These are phyloP conservation scores for Hordeum vulgare DNA, from an alignment of 176 grass and related monocot genomes.

Conservation along the genomic window MorexV3_pseudomolecules_assembly NC_058519.1:555962237-555962736, in stretches of 20 bases:
- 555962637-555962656: conserved; percentile 26
- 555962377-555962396: neutral
- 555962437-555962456: neutral
- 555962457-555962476: neutral
- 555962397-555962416: neutral
- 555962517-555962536: neutral
- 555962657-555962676: conserved; percentile 33
- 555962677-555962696: conserved; percentile 31
- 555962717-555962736: conserved; percentile 6
- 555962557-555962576: neutral
- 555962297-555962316: neutral
- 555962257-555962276: neutral
- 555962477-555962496: neutral
- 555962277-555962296: neutral
- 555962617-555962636: conserved; percentile 29
- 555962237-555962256: conserved; percentile 15
- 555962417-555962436: neutral
- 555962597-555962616: conserved; percentile 26
- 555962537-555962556: neutral
- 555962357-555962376: neutral
- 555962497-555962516: neutral
- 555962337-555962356: neutral
- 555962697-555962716: conserved; percentile 33
- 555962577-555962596: conserved; percentile 15
- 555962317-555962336: neutral